Conservation (phyloP, 2,329 filamentous ascomycete species). For the Neophaeococcomyces aloes region DNA sequence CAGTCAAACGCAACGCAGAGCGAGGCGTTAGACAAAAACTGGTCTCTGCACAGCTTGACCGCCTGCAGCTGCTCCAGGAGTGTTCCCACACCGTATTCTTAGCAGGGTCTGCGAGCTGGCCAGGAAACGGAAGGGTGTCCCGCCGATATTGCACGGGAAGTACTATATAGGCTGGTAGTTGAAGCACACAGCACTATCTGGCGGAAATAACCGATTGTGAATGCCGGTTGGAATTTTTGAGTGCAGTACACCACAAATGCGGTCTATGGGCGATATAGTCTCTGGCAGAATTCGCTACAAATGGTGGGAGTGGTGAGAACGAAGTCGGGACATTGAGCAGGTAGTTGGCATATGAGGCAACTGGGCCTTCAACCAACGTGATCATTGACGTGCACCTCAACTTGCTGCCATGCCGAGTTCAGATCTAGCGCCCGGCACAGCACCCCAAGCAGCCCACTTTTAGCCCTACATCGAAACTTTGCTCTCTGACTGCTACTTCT, state of each 20-base stretch:
- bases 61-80: neutral
- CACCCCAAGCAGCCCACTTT: constrained; percentile 5
- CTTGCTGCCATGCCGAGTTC: constrained; percentile 1
- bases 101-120: neutral
- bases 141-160: too few species aligned
- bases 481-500: neutral
- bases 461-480: neutral
- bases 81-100: neutral
- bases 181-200: neutral
- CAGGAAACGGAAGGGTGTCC: too few species aligned
- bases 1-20: neutral
- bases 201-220: neutral
- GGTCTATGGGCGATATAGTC: neutral
- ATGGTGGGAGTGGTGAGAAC: neutral
- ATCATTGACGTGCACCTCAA: constrained; percentile 1
- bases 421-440: neutral
- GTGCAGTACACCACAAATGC: too few species aligned
- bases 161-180: too few species aligned
- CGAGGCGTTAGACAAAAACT: neutral
- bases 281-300: too few species aligned
- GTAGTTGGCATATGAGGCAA: constrained; percentile 1
- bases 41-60: neutral
- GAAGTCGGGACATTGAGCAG: neutral
- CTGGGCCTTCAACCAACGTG: constrained; percentile 1
- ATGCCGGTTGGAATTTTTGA: too few species aligned